Percentiles rank a stretch among this genome's conserved stretches.
Conservation (phyloP, 1,284 basidiomycete genomes). For the Ganoderma lucidum region DNA sequence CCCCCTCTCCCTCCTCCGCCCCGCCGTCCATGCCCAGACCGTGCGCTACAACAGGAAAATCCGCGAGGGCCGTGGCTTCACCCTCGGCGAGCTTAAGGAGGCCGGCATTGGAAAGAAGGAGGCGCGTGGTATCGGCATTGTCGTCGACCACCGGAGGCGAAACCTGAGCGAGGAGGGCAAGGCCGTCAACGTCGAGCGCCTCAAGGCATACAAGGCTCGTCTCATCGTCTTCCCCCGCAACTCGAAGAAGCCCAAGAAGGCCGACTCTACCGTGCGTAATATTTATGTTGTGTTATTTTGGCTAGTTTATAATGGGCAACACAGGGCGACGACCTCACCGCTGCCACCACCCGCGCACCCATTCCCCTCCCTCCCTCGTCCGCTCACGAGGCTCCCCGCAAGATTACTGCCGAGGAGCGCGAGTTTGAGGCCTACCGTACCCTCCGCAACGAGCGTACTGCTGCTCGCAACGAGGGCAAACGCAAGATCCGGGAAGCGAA, state of each 20-base stretch:
- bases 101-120: conserved; percentile 96
- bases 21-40: conserved; percentile 96
- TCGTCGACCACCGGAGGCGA: conserved; percentile 97
- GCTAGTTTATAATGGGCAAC: conserved; percentile 15
- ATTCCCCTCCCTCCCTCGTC: conserved; percentile 77
- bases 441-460: conserved; percentile 88
- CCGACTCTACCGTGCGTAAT: conserved; percentile 83
- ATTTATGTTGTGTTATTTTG: conserved; percentile 8
- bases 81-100: conserved; percentile 92
- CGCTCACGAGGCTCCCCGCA: conserved; percentile 87
- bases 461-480: conserved; percentile 86
- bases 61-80: conserved; percentile 98
- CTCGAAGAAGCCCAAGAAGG: conserved; percentile 94
- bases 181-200: conserved; percentile 93
- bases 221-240: conserved; percentile 97
- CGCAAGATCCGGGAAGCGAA: conserved; percentile 85
- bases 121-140: conserved; percentile 92
- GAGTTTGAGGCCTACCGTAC: conserved; percentile 89
- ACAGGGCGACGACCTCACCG: conserved; percentile 87
- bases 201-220: conserved; percentile 92
- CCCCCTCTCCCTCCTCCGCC: conserved; percentile 92
- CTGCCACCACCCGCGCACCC: conserved; percentile 78
- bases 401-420: conserved; percentile 94
- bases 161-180: conserved; percentile 99
- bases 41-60: conserved; percentile 99